These are phyloP conservation scores for Thamnidium elegans DNA, from an alignment of 192 early-diverging fungal genomes.

Conservation along the genomic window DNA sequence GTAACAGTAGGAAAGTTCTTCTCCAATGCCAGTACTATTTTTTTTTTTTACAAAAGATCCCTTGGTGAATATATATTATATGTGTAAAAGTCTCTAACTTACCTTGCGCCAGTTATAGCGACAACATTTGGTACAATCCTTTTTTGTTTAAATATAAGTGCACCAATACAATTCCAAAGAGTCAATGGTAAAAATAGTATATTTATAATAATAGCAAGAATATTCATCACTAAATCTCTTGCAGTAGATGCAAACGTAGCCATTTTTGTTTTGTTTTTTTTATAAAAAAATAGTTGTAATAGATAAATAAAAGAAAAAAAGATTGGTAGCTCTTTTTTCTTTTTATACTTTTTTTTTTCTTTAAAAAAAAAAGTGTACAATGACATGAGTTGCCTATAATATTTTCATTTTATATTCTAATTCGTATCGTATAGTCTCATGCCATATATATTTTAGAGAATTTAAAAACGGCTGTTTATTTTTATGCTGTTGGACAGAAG, in stretches of 20 bases:
- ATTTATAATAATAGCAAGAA: not conserved
- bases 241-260: not conserved
- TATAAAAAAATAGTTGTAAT: not conserved
- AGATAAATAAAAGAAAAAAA: conserved; percentile 1
- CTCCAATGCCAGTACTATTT: conserved; percentile 14
- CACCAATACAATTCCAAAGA: not conserved
- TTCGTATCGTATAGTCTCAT: too few relatives aligned
- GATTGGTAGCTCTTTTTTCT: not conserved
- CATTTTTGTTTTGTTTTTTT: too few relatives aligned
- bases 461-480: too few relatives aligned
- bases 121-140: conserved; percentile 2
- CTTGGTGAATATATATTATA: too few relatives aligned
- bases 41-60: too few relatives aligned
- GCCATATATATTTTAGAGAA: too few relatives aligned
- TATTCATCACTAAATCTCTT: conserved; percentile 10
- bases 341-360: too few relatives aligned
- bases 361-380: too few relatives aligned
- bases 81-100: not conserved
- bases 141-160: not conserved
- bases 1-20: conserved; percentile 8
- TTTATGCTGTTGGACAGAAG: too few relatives aligned
- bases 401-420: too few relatives aligned
- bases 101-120: conserved; percentile 20
- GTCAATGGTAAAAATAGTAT: not conserved
- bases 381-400: too few relatives aligned